Evolutionary conservation across 805 yeast species (phyloP), one percentile per base, ranked within the genome.

Genomic region (Ogataea dorogensis): DNA sequence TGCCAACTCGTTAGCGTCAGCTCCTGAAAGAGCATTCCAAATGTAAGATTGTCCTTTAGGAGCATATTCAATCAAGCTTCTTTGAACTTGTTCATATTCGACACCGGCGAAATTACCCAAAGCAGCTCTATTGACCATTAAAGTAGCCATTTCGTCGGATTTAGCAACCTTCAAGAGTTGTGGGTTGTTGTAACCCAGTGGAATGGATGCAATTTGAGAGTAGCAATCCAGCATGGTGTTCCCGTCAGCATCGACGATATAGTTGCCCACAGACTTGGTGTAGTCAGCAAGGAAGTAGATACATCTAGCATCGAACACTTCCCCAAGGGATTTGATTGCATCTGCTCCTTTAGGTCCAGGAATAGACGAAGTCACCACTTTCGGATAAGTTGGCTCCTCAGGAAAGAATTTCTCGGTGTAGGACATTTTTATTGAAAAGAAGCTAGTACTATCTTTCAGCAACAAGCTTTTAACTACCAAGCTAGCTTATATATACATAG

Each of bases 1-100:
- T 14, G 95, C 95, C 56, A 83, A 71, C 64, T 86, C 95, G 59
- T 84, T 84, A 51, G 95, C 95, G 56, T 85, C 94, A 26, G 93
- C 86, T 47, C 95, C 95, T 13, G 88, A 77, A 46, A 85, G 67
- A 32, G 84, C 91, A 19, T 83, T 74, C 89, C 93, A 86, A 38
- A 86, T 75, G 50, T 75, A 67, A 51, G 68, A 72, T 64, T 80
- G 81, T 46, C 88, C 89, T 59, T 75, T 75, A 55, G 95, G 95
- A 35, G 95, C 95, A 49, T 71, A 79, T 43, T 78, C 71, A 47
- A 84, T 65, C 47, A 86, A 71, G 28, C 79, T 81, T 57, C 77
- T 77, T 40, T 70, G 71, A 26, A 64, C 56, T 24, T 58, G 47
- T 44, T 64, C 71, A 42, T 72, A 69, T 53, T 83, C 88, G 41